Conservation (phyloP, 2,329 filamentous ascomycete genomes). For the Colletotrichum acutatum region DNA sequence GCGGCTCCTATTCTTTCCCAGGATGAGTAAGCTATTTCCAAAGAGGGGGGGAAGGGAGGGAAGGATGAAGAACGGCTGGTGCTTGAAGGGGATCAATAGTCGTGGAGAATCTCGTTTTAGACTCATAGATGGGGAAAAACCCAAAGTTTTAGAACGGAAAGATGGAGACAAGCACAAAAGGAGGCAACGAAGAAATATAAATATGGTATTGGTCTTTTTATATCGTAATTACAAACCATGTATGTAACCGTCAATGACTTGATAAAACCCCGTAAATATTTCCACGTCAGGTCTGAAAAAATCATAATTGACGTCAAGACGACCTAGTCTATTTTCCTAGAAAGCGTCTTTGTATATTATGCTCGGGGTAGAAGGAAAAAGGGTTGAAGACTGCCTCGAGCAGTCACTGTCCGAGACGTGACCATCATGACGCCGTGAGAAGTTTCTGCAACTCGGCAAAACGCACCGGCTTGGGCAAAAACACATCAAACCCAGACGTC, state of each 20-base stretch:
- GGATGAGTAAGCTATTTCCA: not conserved
- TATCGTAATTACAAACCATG: not conserved
- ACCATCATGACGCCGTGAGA: constrained; percentile 27
- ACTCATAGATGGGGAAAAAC: too few relatives aligned
- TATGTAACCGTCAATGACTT: not conserved
- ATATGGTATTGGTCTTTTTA: not conserved
- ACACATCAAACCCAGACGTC: constrained; percentile 59
- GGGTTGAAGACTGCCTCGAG: too few relatives aligned
- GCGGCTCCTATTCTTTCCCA: not conserved
- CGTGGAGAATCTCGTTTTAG: too few relatives aligned
- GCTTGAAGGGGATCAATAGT: too few relatives aligned
- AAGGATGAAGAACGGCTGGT: not conserved
- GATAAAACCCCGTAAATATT: not conserved
- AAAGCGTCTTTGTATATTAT: not conserved
- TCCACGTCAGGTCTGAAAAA: not conserved
- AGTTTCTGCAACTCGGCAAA: constrained; percentile 54
- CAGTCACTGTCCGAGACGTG: not conserved
- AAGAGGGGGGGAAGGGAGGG: too few relatives aligned
- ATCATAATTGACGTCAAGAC: not conserved
- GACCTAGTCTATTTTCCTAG: not conserved
- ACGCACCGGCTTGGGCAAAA: constrained; percentile 62
- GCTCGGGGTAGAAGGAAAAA: too few relatives aligned
- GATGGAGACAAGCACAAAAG: not conserved
- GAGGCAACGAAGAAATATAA: too few relatives aligned
- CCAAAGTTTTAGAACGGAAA: too few relatives aligned